Evolutionary conservation across 257 asterid species (phyloP), one percentile per base, ranked within the genome.

Genomic region (Eustoma russellianum): DNA sequence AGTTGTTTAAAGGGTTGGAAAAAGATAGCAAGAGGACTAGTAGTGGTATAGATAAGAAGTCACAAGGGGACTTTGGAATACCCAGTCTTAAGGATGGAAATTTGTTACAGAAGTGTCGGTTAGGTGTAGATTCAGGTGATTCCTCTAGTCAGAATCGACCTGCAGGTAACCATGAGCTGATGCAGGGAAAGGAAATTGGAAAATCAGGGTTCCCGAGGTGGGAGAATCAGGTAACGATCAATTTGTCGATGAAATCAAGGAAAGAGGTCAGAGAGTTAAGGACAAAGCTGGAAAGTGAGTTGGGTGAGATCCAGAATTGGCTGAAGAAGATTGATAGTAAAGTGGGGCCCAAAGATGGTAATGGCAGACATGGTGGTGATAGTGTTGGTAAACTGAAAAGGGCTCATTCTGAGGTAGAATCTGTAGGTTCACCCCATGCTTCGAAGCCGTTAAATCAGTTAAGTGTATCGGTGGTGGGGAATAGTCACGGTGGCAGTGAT

Each of bases 271-370:
- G 66, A 52, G 95, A 88, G 67, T 56, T 88, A 52, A 79, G 76
- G 79, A 75, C 77, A 73, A 89, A 75, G 83, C 77, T 89, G 71
- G 94, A 89, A 74, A 70, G 61, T 24, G 97, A 89, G 66, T 55
- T 86, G 64, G 79, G 75, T 47, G 62, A 73, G 72, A 59, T 85
- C 5, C 60, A 86, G 74, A 77, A 74, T 62, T 81, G 83, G 76
- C 77, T 83, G 75, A 76, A 66, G 77, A 83, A 72, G 73, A 83
- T 89, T 35, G 92, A 85, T 69, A 76, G 65, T 1, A 73, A 69
- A 41, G 83, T 80, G 73, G 80, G 60, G 53, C 67, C 53, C 30
- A 70, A 66, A 33, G 64, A 66, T 68, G 70, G 53, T 12, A 69
- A 59, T 45, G 67, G 61, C 52, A 72, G 51, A 11, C 70, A 41